These are phyloP conservation scores for Zychaea mexicana DNA, from an alignment of 371 early-diverging fungal species.

Conservation along the genomic window DNA sequence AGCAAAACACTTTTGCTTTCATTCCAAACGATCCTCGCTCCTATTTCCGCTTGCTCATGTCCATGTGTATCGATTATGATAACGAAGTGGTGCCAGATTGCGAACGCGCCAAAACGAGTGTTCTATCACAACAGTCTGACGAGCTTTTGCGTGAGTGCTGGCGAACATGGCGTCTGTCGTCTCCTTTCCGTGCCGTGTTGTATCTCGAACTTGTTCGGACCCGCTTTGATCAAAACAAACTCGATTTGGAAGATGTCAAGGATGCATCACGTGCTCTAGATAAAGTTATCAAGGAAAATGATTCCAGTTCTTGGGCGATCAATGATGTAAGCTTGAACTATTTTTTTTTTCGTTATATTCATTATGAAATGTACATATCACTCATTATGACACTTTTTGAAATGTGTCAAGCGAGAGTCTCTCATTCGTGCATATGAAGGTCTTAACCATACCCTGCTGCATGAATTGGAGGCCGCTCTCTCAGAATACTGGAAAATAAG, in stretches of 20 bases:
- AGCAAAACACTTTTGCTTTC: constrained; percentile 42
- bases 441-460: constrained; percentile 40
- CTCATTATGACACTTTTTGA: background rate
- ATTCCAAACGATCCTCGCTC: constrained; percentile 62
- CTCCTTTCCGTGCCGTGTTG: constrained; percentile 65
- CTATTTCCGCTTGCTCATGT: constrained; percentile 56
- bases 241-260: constrained; percentile 53
- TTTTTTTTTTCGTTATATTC: background rate
- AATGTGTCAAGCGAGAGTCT: constrained; percentile 35
- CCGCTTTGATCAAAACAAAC: constrained; percentile 45
- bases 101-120: constrained; percentile 51
- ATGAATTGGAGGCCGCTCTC: constrained; percentile 38
- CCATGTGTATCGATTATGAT: constrained; percentile 63
- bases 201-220: constrained; percentile 66
- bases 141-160: constrained; percentile 70
- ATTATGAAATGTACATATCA: background rate
- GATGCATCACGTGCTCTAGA: constrained; percentile 51
- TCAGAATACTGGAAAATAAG: constrained; percentile 48
- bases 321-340: constrained; percentile 56
- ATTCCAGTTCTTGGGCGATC: constrained; percentile 52
- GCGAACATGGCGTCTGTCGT: constrained; percentile 71
- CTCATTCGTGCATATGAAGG: constrained; percentile 48
- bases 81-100: constrained; percentile 44
- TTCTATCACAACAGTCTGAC: constrained; percentile 61
- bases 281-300: constrained; percentile 49